These are phyloP conservation scores for Fusarium transvaalense DNA, from an alignment of 2,329 filamentous ascomycete genomes.

Conservation along the genomic window DNA sequence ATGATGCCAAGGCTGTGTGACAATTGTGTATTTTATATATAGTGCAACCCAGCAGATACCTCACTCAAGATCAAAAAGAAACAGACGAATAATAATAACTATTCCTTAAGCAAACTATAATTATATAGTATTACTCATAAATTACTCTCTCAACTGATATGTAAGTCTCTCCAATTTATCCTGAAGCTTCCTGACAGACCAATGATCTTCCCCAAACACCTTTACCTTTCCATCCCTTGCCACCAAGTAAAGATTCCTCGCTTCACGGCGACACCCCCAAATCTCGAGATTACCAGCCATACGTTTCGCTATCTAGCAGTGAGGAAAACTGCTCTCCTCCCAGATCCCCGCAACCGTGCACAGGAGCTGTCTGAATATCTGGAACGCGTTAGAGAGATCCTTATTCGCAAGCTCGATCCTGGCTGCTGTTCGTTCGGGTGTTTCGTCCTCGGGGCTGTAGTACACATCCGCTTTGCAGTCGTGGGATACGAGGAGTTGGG, in stretches of 20 bases:
- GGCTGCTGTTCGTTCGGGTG: background rate
- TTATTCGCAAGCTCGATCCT: background rate
- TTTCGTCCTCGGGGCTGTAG: background rate
- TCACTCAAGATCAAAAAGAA: too few relatives aligned
- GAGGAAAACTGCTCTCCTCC: background rate
- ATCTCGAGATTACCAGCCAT: conserved; percentile 1
- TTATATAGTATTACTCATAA: background rate
- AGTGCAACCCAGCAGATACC: too few relatives aligned
- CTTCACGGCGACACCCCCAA: background rate
- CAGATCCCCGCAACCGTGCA: background rate
- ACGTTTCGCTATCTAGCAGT: conserved; percentile 1
- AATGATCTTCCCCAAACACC: background rate
- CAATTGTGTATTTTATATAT: too few relatives aligned
- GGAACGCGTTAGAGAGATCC: background rate
- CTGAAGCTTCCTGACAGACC: background rate
- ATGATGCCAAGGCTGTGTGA: too few relatives aligned
- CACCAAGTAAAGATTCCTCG: background rate
- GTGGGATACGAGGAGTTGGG: background rate
- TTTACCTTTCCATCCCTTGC: background rate
- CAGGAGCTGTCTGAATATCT: background rate
- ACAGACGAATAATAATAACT: too few relatives aligned
- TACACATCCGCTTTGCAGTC: background rate
- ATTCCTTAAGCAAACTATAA: too few relatives aligned
- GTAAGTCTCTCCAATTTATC: background rate
- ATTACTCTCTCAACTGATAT: background rate